phyloP scores from a whole-genome alignment of 305 asterid species.

The Salvia sclarea region DNA sequence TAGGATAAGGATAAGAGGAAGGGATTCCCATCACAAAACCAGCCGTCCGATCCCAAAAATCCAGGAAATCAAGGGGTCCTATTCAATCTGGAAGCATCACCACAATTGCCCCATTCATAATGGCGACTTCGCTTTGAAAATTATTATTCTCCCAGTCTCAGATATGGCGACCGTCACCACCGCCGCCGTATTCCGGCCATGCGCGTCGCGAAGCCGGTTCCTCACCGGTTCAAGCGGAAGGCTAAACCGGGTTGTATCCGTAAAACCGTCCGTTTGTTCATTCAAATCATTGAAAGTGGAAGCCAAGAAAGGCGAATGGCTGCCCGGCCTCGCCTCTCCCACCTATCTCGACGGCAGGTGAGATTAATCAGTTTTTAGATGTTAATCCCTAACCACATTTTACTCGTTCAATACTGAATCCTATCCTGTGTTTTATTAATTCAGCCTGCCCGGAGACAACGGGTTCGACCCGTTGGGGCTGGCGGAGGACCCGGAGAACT shows the following conservation, averaged over 20 bases:
- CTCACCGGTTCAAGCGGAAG: constrained; percentile 60
- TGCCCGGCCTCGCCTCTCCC: constrained; percentile 84
- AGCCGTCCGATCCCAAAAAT: constrained; percentile 51
- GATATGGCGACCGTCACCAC: constrained; percentile 68
- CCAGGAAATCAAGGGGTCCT: constrained; percentile 32
- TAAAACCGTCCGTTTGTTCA: constrained; percentile 43
- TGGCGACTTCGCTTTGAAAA: constrained; percentile 11
- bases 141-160: not conserved
- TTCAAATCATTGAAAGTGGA: constrained; percentile 57
- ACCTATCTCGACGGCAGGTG: constrained; percentile 83
- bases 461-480: constrained; percentile 94
- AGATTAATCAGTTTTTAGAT: not conserved
- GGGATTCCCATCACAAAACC: constrained; percentile 39
- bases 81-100: constrained; percentile 43
- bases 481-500: constrained; percentile 85
- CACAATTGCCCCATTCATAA: constrained; percentile 39
- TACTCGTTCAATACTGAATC: no score
- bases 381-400: not conserved
- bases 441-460: constrained; percentile 91
- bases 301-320: constrained; percentile 98
- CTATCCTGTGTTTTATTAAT: not conserved
- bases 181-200: constrained; percentile 60
- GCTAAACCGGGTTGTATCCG: constrained; percentile 49
- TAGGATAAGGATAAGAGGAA: constrained; percentile 55
- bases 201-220: constrained; percentile 54